Base-by-base conservation (phyloP, 2,329 filamentous ascomycete genomes). In the Xylariaceae sp. region DNA sequence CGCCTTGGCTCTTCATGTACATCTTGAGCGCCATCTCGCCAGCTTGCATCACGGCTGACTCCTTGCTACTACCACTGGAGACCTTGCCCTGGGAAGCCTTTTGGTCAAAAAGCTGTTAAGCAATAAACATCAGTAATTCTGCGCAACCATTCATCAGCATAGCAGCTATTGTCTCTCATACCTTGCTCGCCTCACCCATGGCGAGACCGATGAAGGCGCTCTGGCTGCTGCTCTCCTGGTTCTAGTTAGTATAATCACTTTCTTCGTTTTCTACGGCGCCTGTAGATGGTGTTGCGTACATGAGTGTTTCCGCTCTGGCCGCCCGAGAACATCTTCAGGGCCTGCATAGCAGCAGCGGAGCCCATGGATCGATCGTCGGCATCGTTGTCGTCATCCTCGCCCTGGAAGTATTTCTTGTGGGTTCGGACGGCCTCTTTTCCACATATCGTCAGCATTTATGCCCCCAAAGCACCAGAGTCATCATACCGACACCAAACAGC, bases 21-120 rank as follows among this genome's bases (percentile, higher is more conserved):
- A 96, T 88, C 82, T 96, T 92, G 64, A 96, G 73, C 2, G 92
- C 92, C 82, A 90, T 88, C 79, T 96, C 87, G 1, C 86, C 92
- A 3, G 92, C 92, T 71, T 86, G 79, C 69, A 88, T 85, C 40
- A 97, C 77, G 43, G 85, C 91, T 41, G 85, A 86, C 73, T 96
- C 85, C 82, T 96, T 96, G 73, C 83, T 88, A 4, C 87, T 82
- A 21, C 81, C 79, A 20, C 79, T 72, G 3, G 75, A 69, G 16
- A 83, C 75, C 62, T 81, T 78, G 62, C 82, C 82, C 60, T 80
- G 71, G 8, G 77, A 73, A 24, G 76, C 70, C 70, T 85, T 82
- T 68, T 77, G 73, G 60, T 87, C 84, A 63, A 87, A 86, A 16
- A 87, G 76, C 80, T 83, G 18, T 3, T 23, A 36, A 21, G 10